phyloP scores from a whole-genome alignment of 768 basidiomycete species.

The Xerocomellus dryophilus region DNA sequence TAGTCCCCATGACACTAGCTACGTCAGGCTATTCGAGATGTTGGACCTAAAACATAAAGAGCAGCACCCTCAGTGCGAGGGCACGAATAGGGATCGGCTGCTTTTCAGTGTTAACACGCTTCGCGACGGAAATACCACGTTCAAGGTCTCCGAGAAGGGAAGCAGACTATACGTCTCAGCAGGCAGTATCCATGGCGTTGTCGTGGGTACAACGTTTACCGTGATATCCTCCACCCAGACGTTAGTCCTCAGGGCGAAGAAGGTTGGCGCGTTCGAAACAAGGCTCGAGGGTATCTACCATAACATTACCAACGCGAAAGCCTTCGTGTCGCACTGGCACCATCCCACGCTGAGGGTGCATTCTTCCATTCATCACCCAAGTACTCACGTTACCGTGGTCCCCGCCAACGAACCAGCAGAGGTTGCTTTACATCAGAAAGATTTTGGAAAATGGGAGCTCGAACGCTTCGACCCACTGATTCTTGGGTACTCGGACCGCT shows the following conservation, averaged over 20 bases:
- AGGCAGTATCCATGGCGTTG: conserved; percentile 18
- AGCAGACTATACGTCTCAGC: conserved; percentile 12
- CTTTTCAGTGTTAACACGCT: conserved; percentile 21
- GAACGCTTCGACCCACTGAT: conserved; percentile 18
- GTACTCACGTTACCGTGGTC: conserved; percentile 8
- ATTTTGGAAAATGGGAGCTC: conserved; percentile 8
- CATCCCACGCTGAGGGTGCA: conserved; percentile 9
- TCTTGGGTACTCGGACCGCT: neutral
- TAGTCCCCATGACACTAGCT: conserved; percentile 15
- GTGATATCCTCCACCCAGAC: neutral
- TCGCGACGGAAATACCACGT: conserved; percentile 10
- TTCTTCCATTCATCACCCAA: neutral
- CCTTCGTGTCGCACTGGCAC: conserved; percentile 11
- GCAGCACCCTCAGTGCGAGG: conserved; percentile 23
- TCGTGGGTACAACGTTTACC: conserved; percentile 13
- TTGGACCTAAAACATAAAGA: conserved; percentile 1
- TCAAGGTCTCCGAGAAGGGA: conserved; percentile 11
- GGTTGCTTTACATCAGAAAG: neutral
- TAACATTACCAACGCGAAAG: conserved; percentile 4
- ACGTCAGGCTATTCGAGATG: conserved; percentile 9
- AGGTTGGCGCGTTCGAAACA: conserved; percentile 13
- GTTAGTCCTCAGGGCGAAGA: conserved; percentile 9
- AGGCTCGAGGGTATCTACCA: conserved; percentile 9
- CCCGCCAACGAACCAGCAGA: conserved; percentile 10
- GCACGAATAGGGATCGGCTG: conserved; percentile 12